phyloP scores from a whole-genome alignment of 2,329 filamentous ascomycete genomes.

The Colletotrichum coccodes region DNA sequence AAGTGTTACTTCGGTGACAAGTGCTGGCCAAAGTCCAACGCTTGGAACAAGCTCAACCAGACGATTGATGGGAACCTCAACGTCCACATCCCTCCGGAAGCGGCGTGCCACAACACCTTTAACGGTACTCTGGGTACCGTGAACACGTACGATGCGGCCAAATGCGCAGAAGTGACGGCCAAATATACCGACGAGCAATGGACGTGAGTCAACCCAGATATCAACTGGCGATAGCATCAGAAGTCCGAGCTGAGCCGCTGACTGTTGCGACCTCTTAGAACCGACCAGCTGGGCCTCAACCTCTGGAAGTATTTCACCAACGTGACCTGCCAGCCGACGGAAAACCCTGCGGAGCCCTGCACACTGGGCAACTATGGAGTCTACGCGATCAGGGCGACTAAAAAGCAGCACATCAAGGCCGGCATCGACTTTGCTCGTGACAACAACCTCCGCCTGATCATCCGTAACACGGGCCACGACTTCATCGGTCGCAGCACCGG shows the following conservation, averaged over 20 bases:
- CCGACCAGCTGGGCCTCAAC: slow-evolving; percentile 41
- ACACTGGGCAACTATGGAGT: slow-evolving; percentile 51
- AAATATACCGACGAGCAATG: slow-evolving; percentile 47
- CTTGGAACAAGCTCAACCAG: slow-evolving; percentile 44
- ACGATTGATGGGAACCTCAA: slow-evolving; percentile 48
- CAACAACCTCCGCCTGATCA: slow-evolving; percentile 61
- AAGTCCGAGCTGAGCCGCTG: neutral
- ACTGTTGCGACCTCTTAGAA: slow-evolving; percentile 33
- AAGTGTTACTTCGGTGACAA: slow-evolving; percentile 44
- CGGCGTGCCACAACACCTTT: slow-evolving; percentile 48
- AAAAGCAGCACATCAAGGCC: slow-evolving; percentile 38
- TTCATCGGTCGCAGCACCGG: slow-evolving; percentile 70
- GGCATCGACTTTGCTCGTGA: slow-evolving; percentile 41
- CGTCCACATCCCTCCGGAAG: slow-evolving; percentile 41
- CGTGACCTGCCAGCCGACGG: slow-evolving; percentile 48
- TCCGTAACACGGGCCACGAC: slow-evolving; percentile 68
- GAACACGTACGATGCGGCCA: slow-evolving; percentile 46
- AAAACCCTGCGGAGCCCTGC: slow-evolving; percentile 44
- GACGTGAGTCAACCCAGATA: slow-evolving; percentile 43
- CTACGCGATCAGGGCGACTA: slow-evolving; percentile 40
- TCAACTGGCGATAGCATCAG: no score
- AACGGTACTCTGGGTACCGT: slow-evolving; percentile 48
- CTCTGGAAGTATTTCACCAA: slow-evolving; percentile 55
- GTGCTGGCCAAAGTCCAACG: slow-evolving; percentile 42
- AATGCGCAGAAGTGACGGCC: slow-evolving; percentile 42